Evolutionary conservation across 768 basidiomycete genomes (phyloP).

Genomic region (Dacryopinax primogenitus): DNA sequence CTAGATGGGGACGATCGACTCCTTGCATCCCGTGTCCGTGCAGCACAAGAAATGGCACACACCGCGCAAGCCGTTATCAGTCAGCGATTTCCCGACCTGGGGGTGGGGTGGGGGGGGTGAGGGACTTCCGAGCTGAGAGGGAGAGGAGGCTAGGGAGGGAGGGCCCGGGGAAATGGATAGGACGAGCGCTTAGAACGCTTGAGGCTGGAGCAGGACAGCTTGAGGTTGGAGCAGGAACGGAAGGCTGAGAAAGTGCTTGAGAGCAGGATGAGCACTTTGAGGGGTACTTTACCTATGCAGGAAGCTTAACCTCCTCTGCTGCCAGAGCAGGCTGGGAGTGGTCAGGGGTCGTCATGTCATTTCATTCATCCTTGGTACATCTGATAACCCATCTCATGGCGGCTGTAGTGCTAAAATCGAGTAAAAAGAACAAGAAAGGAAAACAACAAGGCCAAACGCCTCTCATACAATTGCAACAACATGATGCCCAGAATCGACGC

Average conservation of each 20-base stretch:
- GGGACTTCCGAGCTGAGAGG: not conserved
- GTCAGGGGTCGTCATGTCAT: not conserved
- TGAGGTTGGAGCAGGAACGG: not conserved
- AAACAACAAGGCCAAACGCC: not conserved
- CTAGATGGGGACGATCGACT: not conserved
- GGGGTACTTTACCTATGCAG: too few species aligned
- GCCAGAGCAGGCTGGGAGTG: too few species aligned
- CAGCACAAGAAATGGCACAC: not conserved
- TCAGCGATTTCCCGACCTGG: not conserved
- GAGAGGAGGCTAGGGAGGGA: not conserved
- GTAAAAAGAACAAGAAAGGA: not conserved
- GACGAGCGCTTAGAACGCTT: not conserved
- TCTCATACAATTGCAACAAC: not conserved
- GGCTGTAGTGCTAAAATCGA: not conserved
- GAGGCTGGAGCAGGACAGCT: not conserved
- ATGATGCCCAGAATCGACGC: not conserved
- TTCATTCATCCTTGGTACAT: not conserved
- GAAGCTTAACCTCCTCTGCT: too few species aligned
- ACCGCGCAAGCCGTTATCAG: not conserved
- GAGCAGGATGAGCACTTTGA: not conserved
- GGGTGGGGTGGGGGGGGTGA: not conserved
- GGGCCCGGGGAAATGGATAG: not conserved
- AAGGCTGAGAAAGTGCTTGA: not conserved
- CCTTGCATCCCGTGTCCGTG: not conserved
- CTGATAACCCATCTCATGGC: not conserved